Evolutionary conservation across 257 asterid genomes (phyloP).

Genomic region (Fraxinus pennsylvanica): DNA sequence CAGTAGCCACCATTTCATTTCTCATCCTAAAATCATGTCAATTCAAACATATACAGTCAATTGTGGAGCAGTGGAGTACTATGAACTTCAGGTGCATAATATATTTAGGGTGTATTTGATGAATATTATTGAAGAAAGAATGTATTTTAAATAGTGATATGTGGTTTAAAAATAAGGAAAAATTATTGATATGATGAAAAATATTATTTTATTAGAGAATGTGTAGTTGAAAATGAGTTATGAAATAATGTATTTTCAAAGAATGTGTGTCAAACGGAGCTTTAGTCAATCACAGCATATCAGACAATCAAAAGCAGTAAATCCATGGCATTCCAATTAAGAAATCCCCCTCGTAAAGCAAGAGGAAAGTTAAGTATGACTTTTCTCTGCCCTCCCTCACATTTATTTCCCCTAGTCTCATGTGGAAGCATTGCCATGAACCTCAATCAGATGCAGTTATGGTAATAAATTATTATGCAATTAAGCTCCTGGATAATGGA

Average conservation of each 20-base stretch:
- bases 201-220: too few species aligned
- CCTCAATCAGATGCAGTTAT: neutral
- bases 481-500: neutral
- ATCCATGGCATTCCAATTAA: neutral
- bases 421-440: neutral
- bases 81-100: neutral
- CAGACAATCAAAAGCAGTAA: neutral
- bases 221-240: too few species aligned
- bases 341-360: neutral
- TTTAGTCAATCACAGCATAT: neutral
- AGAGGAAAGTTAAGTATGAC: neutral
- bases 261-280: too few species aligned
- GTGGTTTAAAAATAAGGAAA: too few species aligned
- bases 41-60: neutral
- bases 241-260: too few species aligned
- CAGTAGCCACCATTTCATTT: too few species aligned
- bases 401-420: neutral
- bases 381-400: neutral
- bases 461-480: neutral
- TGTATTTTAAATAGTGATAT: too few species aligned
- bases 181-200: too few species aligned
- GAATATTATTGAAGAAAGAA: too few species aligned
- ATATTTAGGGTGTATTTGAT: neutral
- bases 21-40: neutral
- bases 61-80: neutral